Evolutionary conservation across 2,329 filamentous ascomycete genomes (phyloP), one percentile per base, ranked within the genome.

Genomic region (Neonectria faginata): DNA sequence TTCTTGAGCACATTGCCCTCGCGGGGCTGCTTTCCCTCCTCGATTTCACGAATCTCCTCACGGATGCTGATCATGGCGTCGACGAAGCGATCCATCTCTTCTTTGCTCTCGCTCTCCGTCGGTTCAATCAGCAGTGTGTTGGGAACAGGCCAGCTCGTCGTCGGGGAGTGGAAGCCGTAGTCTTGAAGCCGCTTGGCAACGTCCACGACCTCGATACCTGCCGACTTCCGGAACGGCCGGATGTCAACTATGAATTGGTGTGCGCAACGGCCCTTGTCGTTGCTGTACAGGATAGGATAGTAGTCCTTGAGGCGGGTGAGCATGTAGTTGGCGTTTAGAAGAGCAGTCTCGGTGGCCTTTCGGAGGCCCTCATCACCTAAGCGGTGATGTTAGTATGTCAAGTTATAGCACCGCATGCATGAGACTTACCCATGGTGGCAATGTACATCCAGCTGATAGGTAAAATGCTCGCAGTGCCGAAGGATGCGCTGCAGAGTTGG

Each of bases 71-170:
- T 92, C 45, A 98, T 84, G 0, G 95, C 93, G 69, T 97, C 91
- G 66, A 94, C 92, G 84, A 97, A 97, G 22, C 95, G 91, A 79
- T 97, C 95, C 2, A 98, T 88, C 83, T 98, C 95, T 67, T 91
- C 91, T 79, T 96, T 94, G 80, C 88, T 92, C 84, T 98, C 95
- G 14, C 91, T 94, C 82, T 97, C 95, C 0, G 95, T 98, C 2
- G 95, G 95, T 83, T 98, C 95, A 70, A 98, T 97, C 95, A 98
- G 98, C 48, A 98, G 88, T 1, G 95, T 97, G 81, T 97, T 97
- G 57, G 93, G 88, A 2, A 98, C 94, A 1, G 95, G 95, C 92
- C 93, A 97, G 77, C 90, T 94, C 95, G 98, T 97, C 57, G 95
- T 98, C 0, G 95, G 95, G 1, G 94, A 92, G 80, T 98, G 95